Evolutionary conservation across 2,329 filamentous ascomycete genomes (phyloP).

Genomic region (Colletotrichum sp.): DNA sequence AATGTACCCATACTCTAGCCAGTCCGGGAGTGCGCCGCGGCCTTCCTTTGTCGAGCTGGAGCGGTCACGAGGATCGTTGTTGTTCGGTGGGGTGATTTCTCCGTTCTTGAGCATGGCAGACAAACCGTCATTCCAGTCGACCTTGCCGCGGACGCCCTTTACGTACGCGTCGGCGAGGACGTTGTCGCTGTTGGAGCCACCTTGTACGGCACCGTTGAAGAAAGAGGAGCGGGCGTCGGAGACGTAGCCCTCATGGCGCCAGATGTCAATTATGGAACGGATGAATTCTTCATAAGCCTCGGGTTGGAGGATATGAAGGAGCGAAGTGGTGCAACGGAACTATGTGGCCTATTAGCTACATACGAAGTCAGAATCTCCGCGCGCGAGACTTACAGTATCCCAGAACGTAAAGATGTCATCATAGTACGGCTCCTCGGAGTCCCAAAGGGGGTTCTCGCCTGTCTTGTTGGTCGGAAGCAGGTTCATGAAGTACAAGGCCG

Average conservation of each 20-base stretch:
- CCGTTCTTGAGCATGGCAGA: slow-evolving; percentile 71
- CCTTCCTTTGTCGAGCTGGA: slow-evolving; percentile 71
- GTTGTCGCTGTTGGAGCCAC: slow-evolving; percentile 74
- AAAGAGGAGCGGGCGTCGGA: slow-evolving; percentile 72
- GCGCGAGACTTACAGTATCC: slow-evolving; percentile 42
- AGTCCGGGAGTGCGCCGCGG: slow-evolving; percentile 71
- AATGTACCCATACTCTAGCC: slow-evolving; percentile 69
- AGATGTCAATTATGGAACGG: slow-evolving; percentile 71
- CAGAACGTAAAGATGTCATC: slow-evolving; percentile 76
- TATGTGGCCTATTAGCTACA: slow-evolving; percentile 5
- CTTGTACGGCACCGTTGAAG: slow-evolving; percentile 72
- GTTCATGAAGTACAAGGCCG: slow-evolving; percentile 72
- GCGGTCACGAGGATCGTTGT: slow-evolving; percentile 59
- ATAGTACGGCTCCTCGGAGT: slow-evolving; percentile 70
- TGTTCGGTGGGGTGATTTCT: slow-evolving; percentile 65
- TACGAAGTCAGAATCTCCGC: too few relatives aligned
- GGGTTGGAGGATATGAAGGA: slow-evolving; percentile 71
- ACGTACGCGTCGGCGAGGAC: slow-evolving; percentile 75
- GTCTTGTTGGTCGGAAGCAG: slow-evolving; percentile 73
- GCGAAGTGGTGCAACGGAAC: slow-evolving; percentile 68
- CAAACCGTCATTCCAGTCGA: slow-evolving; percentile 70
- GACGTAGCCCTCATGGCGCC: slow-evolving; percentile 67
- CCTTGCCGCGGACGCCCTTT: slow-evolving; percentile 66
- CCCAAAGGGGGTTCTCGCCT: slow-evolving; percentile 72
- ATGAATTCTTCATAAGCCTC: slow-evolving; percentile 68